A percentile compares a stretch with the other conserved stretches of the same genome.
These are phyloP conservation scores for Suillus fuscotomentosus DNA, from an alignment of 768 basidiomycete species.

Conservation along the genomic window DNA sequence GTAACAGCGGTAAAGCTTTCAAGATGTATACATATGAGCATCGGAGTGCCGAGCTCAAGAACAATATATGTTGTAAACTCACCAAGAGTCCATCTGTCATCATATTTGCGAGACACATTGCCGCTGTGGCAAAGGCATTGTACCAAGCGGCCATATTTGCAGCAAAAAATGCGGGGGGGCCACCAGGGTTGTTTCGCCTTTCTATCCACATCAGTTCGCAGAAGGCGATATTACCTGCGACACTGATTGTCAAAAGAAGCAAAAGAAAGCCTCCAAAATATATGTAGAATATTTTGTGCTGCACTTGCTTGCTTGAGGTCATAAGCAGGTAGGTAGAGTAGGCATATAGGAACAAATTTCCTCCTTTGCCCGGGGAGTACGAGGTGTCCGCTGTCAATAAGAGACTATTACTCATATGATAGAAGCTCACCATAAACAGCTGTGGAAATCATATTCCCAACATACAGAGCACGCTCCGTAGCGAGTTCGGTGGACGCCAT, in stretches of 20 bases:
- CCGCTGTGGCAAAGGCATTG: slow-evolving; percentile 24
- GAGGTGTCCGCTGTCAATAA: background rate
- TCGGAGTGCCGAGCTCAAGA: background rate
- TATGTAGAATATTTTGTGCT: background rate
- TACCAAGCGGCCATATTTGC: slow-evolving; percentile 24
- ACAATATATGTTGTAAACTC: slow-evolving; percentile 1
- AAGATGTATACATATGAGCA: background rate
- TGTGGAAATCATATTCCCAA: background rate
- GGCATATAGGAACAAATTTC: background rate
- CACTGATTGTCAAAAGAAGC: slow-evolving; percentile 23
- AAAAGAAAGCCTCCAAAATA: slow-evolving; percentile 8
- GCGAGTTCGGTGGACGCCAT: background rate
- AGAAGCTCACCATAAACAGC: background rate
- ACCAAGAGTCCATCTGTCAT: slow-evolving; percentile 32
- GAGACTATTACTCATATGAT: background rate
- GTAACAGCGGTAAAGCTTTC: slow-evolving; percentile 34
- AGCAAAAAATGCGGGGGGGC: slow-evolving; percentile 26
- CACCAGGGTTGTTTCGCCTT: slow-evolving; percentile 26
- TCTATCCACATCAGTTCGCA: slow-evolving; percentile 31
- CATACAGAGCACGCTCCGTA: background rate
- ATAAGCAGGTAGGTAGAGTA: background rate
- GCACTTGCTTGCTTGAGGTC: background rate
- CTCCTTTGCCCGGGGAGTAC: background rate
- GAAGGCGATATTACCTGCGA: slow-evolving; percentile 20
- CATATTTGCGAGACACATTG: slow-evolving; percentile 19